Evolutionary conservation across 805 yeast genomes (phyloP), one percentile per base, ranked within the genome.

Genomic region (Dipodascus geniculatus): DNA sequence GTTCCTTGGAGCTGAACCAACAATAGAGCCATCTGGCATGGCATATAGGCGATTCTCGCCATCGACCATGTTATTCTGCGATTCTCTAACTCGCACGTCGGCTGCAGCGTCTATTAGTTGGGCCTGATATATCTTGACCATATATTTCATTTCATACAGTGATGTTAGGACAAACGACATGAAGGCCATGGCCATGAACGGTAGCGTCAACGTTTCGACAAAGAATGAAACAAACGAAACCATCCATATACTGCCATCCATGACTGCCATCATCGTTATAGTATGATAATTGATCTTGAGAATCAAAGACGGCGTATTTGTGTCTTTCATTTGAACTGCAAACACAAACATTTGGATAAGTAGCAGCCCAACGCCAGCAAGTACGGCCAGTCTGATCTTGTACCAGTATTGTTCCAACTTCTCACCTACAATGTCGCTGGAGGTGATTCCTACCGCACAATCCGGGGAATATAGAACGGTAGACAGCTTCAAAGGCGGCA

Each of bases 391-490:
- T 66, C 81, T 65, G 42, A 77, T 65, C 51, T 65, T 62, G 2
- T 58, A 52, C 51, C 68, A 61, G 19, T 64, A 61, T 3, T 62
- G 73, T 61, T 83, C 90, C 51, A 71, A 67, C 56, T 81, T 78
- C n/a, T 76, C 68, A 1, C 96, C 96, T 14, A 54, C 53, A 1
- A 71, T 66, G 3, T 62, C 57, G 4, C 65, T 65, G 3, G 77
- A 47, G 3, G 58, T 50, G 2, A 87, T 56, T 1, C 77, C 64
- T 1, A 83, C 63, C 0, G 90, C 95, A 71, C 98, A 90, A 64
- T 90, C 96, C 0, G 97, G 97, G 0, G 96, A 87, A 62, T 86
- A 89, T 19, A 87, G 55, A 14, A 87, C 57, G 3, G 84, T 88
- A 1, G 75, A 65, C 8, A 90, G 61, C 31, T 69, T 69, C 17